These are phyloP conservation scores for Ophiostoma triangulosporum DNA, from an alignment of 2,329 filamentous ascomycete genomes.

Conservation along the genomic window DNA sequence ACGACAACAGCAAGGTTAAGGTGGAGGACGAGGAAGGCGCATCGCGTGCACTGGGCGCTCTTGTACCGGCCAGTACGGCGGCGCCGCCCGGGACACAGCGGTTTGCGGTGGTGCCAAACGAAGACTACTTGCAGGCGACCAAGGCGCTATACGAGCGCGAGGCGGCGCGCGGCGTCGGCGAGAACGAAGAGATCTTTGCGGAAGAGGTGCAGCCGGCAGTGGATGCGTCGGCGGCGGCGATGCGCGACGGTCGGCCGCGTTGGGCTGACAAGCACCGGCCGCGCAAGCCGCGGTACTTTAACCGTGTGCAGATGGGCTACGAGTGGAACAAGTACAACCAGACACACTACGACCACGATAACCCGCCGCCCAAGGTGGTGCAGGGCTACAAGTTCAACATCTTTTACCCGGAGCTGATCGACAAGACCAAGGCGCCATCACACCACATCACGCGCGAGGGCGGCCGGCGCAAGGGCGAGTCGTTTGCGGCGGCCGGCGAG, in stretches of 20 bases:
- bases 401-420: constrained; percentile 94
- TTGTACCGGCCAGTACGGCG: constrained; percentile 7
- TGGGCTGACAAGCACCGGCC: constrained; percentile 81
- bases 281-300: constrained; percentile 92
- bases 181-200: constrained; percentile 92
- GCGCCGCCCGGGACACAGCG: constrained; percentile 46
- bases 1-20: background rate
- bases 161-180: constrained; percentile 76
- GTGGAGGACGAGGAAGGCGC: background rate
- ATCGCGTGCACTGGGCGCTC: background rate
- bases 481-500: constrained; percentile 83
- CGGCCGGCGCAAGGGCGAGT: constrained; percentile 78
- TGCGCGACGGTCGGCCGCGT: constrained; percentile 45
- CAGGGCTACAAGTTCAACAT: constrained; percentile 99
- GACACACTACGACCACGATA: constrained; percentile 97
- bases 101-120: constrained; percentile 54
- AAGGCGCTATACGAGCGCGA: constrained; percentile 86
- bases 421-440: constrained; percentile 86
- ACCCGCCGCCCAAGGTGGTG: constrained; percentile 92
- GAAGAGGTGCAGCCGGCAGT: constrained; percentile 53
- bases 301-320: constrained; percentile 96
- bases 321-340: constrained; percentile 99
- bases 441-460: constrained; percentile 93
- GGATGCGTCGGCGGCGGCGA: background rate
- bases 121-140: constrained; percentile 76